phyloP scores from a whole-genome alignment of 129 eudicot genomes.

The Flaveria brownii region DNA sequence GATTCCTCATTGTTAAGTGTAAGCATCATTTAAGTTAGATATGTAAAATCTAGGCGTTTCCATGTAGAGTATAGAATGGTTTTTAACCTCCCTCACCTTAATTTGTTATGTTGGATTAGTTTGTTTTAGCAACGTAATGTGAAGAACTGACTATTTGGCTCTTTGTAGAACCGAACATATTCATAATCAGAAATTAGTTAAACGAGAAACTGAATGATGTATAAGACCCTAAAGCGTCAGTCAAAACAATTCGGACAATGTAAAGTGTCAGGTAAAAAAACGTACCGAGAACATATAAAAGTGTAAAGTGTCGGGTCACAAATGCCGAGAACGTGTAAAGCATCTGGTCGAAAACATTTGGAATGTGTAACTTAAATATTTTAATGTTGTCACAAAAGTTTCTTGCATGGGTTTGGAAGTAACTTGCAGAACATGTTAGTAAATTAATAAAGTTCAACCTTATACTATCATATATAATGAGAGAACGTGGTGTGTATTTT shows the following conservation, averaged over 20 bases:
- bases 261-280: too few relatives aligned
- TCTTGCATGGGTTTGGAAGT: too few relatives aligned
- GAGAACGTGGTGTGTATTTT: too few relatives aligned
- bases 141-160: constrained; percentile 7
- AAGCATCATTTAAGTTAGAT: constrained; percentile 34
- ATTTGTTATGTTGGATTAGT: constrained; percentile 23
- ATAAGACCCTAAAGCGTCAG: too few relatives aligned
- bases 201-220: neutral
- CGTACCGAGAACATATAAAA: too few relatives aligned
- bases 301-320: too few relatives aligned
- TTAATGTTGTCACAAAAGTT: too few relatives aligned
- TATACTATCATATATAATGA: too few relatives aligned
- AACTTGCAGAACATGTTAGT: too few relatives aligned
- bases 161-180: neutral
- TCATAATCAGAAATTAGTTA: neutral
- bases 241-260: too few relatives aligned
- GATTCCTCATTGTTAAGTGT: constrained; percentile 28
- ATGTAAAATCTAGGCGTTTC: constrained; percentile 42
- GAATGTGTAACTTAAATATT: neutral
- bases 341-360: neutral
- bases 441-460: too few relatives aligned
- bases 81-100: constrained; percentile 14
- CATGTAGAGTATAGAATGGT: constrained; percentile 39
- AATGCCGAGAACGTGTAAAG: too few relatives aligned
- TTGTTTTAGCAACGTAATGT: constrained; percentile 10